Evolutionary conservation across 2,329 filamentous ascomycete genomes (phyloP).

Genomic region (Microdochium nivale): DNA sequence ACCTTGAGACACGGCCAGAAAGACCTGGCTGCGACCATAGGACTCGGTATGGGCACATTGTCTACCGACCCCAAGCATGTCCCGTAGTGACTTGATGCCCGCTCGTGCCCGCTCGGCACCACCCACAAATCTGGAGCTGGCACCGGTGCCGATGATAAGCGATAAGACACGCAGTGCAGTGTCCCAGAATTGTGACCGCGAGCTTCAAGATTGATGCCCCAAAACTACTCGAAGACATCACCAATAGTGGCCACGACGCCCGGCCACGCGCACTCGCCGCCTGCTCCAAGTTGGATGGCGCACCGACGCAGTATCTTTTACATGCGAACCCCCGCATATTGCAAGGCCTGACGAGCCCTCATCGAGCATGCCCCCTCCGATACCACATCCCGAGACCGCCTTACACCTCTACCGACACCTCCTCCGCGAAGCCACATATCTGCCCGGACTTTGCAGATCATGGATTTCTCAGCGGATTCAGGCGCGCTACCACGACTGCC

Average conservation of each 20-base stretch:
- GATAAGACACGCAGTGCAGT: not conserved
- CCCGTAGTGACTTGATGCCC: too few species aligned
- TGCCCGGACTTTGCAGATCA: slow-evolving; percentile 40
- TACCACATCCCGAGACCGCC: slow-evolving; percentile 21
- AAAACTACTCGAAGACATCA: too few species aligned
- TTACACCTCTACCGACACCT: slow-evolving; percentile 48
- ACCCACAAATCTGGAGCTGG: not conserved
- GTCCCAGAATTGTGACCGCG: too few species aligned
- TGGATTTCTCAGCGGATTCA: slow-evolving; percentile 34
- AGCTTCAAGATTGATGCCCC: slow-evolving; percentile 1
- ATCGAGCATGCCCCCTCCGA: slow-evolving; percentile 22
- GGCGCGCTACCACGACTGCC: slow-evolving; percentile 34
- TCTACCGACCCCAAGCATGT: too few species aligned
- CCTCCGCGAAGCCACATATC: slow-evolving; percentile 52
- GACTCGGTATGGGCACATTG: too few species aligned
- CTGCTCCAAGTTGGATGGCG: too few species aligned
- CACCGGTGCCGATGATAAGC: not conserved
- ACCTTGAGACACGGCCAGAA: too few species aligned
- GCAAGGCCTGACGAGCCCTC: slow-evolving; percentile 7
- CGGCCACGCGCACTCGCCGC: too few species aligned
- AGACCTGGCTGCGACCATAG: too few species aligned
- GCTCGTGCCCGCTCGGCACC: not conserved
- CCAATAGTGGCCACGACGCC: too few species aligned
- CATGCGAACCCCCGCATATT: not conserved
- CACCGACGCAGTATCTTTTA: too few species aligned